A percentile compares a stretch with the other conserved stretches of the same genome.
These are phyloP conservation scores for Dictyostelium brefeldianum DNA, from an alignment of 78 protist genomes.

Conservation along the genomic window DNA sequence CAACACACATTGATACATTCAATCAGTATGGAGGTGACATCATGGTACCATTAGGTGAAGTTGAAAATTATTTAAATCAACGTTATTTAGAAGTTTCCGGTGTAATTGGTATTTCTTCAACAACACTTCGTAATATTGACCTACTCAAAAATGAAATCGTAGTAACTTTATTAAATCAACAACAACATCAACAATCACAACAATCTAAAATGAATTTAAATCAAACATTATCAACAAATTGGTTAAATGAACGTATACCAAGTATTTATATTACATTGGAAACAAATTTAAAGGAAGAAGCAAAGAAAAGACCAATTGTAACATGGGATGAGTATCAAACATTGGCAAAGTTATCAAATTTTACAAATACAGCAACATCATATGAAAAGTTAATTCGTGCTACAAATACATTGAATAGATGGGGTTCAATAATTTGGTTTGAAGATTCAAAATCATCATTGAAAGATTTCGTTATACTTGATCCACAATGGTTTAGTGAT, in stretches of 20 bases:
- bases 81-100: conserved; percentile 50
- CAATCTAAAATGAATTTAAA: not conserved
- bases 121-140: conserved; percentile 55
- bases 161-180: conserved; percentile 21
- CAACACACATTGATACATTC: conserved; percentile 67
- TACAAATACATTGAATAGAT: conserved; percentile 58
- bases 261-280: conserved; percentile 23
- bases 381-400: conserved; percentile 62
- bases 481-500: conserved; percentile 77
- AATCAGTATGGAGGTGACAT: conserved; percentile 39
- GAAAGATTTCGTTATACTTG: conserved; percentile 47
- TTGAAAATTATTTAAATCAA: conserved; percentile 31
- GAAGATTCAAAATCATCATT: conserved; percentile 47
- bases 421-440: conserved; percentile 80
- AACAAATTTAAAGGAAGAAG: conserved; percentile 43
- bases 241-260: conserved; percentile 66
- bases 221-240: not conserved
- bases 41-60: conserved; percentile 37
- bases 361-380: not conserved
- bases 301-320: conserved; percentile 57
- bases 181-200: not conserved
- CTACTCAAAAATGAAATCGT: conserved; percentile 43
- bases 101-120: conserved; percentile 57
- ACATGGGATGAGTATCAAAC: conserved; percentile 58
- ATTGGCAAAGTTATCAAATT: conserved; percentile 49